phyloP scores from a whole-genome alignment of 352 stramenopile species.

The Phytophthora hibernalis region DNA sequence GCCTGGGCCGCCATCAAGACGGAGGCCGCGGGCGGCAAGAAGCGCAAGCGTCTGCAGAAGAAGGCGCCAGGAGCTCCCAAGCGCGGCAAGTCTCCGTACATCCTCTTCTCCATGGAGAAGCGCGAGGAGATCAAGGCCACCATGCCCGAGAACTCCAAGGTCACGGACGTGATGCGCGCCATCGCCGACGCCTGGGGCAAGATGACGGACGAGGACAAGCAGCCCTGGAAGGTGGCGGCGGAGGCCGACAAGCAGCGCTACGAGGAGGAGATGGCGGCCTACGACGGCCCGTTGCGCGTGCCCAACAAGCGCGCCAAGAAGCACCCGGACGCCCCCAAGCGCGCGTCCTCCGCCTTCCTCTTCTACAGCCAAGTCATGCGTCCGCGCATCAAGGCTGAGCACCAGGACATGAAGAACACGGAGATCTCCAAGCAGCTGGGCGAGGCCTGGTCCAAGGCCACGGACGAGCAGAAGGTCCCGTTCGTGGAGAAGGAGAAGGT shows the following conservation, averaged over 20 bases:
- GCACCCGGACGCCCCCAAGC: slow-evolving; percentile 93
- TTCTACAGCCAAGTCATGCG: slow-evolving; percentile 94
- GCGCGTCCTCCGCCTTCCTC: slow-evolving; percentile 94
- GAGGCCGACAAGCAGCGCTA: slow-evolving; percentile 95
- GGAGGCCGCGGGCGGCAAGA: slow-evolving; percentile 67
- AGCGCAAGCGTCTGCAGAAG: slow-evolving; percentile 91
- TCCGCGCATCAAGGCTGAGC: slow-evolving; percentile 88
- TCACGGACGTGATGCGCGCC: slow-evolving; percentile 93
- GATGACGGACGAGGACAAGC: slow-evolving; percentile 92
- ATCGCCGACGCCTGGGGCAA: slow-evolving; percentile 91
- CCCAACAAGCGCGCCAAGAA: slow-evolving; percentile 96
- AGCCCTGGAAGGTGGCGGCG: slow-evolving; percentile 93
- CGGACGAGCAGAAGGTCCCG: slow-evolving; percentile 89
- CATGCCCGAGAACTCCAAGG: slow-evolving; percentile 87
- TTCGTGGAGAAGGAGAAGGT: slow-evolving; percentile 93
- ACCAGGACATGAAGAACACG: slow-evolving; percentile 96
- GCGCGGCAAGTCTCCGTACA: slow-evolving; percentile 92
- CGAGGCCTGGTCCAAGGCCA: slow-evolving; percentile 93
- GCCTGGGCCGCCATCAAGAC: slow-evolving; percentile 76
- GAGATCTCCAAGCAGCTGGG: slow-evolving; percentile 96
- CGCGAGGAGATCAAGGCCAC: slow-evolving; percentile 90
- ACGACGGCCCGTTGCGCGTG: slow-evolving; percentile 92
- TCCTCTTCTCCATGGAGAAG: slow-evolving; percentile 94
- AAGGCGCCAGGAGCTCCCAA: slow-evolving; percentile 91
- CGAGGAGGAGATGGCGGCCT: slow-evolving; percentile 93